Evolutionary conservation across 1,284 basidiomycete genomes (phyloP).

Genomic region (Hemileia vastatrix): DNA sequence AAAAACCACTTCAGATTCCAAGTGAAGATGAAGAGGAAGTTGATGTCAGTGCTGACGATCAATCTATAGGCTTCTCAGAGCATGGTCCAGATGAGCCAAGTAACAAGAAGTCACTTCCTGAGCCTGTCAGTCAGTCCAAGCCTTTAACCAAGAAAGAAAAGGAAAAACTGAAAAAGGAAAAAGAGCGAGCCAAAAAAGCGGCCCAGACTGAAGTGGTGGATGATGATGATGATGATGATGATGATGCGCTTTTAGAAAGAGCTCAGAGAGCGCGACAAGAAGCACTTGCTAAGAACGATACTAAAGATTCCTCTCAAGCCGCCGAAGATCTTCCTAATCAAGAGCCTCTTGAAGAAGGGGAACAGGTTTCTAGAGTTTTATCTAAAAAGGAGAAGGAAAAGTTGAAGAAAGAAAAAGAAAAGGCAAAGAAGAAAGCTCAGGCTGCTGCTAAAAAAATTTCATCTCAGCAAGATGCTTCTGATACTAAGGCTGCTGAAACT

Average conservation of each 20-base stretch:
- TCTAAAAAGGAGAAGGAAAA: slow-evolving; percentile 89
- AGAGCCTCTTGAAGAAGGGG: slow-evolving; percentile 46
- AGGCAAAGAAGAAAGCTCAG: slow-evolving; percentile 93
- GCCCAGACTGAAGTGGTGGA: slow-evolving; percentile 80
- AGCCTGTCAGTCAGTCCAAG: slow-evolving; percentile 52
- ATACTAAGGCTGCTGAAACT: slow-evolving; percentile 29
- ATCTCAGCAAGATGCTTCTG: slow-evolving; percentile 8
- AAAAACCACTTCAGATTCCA: no score
- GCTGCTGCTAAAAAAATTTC: slow-evolving; percentile 68
- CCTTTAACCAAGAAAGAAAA: slow-evolving; percentile 82
- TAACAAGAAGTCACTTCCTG: no score
- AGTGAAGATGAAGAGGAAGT: no score
- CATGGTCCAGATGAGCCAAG: no score
- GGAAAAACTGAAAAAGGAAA: slow-evolving; percentile 85
- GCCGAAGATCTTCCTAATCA: no score
- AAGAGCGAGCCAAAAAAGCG: slow-evolving; percentile 93
- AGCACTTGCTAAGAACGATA: slow-evolving; percentile 10
- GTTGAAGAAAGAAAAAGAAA: slow-evolving; percentile 86
- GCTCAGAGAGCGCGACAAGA: slow-evolving; percentile 19
- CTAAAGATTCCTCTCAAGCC: slow-evolving; percentile 1
- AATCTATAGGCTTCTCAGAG: no score
- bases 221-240: slow-evolving; percentile 17
- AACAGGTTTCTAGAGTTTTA: slow-evolving; percentile 54
- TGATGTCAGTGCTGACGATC: no score
- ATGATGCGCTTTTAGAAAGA: slow-evolving; percentile 16